Conservation (phyloP, 805 yeast species). For the Danielozyma ontarioensis region DNA sequence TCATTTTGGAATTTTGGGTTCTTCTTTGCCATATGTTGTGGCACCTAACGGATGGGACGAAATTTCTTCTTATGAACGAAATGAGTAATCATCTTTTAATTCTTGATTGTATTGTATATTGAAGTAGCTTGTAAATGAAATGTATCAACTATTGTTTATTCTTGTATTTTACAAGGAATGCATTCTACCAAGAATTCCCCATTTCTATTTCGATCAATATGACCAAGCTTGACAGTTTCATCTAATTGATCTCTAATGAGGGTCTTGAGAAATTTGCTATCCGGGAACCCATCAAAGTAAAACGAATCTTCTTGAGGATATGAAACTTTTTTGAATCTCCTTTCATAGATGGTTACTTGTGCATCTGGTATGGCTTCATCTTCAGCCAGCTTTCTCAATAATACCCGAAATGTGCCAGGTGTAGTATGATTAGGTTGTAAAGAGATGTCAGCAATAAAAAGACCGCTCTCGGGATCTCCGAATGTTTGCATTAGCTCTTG, state of each 20-base stretch:
- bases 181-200: neutral
- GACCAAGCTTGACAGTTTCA: conserved; percentile 56
- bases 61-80: conserved; percentile 1
- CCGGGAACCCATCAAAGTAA: conserved; percentile 75
- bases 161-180: neutral
- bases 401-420: conserved; percentile 16
- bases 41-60: conserved; percentile 42
- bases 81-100: too few species aligned
- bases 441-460: conserved; percentile 35
- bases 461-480: conserved; percentile 32
- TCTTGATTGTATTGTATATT: too few species aligned
- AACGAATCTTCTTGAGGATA: conserved; percentile 19
- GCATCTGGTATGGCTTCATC: neutral
- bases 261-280: conserved; percentile 72
- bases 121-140: neutral
- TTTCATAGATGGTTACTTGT: conserved; percentile 44
- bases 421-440: conserved; percentile 18
- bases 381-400: conserved; percentile 1
- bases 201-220: conserved; percentile 40
- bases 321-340: conserved; percentile 38
- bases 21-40: conserved; percentile 51
- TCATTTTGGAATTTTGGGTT: conserved; percentile 40
- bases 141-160: neutral
- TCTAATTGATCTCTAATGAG: conserved; percentile 54
- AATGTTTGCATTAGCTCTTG: conserved; percentile 86